These are phyloP conservation scores for Candida smagusa DNA, from an alignment of 1,139 yeast species.

Conservation along the genomic window DNA sequence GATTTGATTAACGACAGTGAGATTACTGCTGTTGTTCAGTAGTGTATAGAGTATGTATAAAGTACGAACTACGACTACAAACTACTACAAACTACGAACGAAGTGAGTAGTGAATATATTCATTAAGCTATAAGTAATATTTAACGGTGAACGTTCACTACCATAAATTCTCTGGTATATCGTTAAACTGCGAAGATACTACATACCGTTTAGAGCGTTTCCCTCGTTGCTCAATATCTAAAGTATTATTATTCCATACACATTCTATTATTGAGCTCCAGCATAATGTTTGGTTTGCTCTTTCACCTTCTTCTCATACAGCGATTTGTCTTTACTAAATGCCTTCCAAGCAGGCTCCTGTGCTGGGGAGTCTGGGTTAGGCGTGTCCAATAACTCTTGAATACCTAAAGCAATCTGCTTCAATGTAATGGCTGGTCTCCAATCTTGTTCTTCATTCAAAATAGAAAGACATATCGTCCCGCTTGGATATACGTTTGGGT, in stretches of 20 bases:
- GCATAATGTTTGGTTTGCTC: constrained; percentile 81
- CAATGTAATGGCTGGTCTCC: constrained; percentile 96
- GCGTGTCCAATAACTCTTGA: constrained; percentile 84
- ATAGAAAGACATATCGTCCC: constrained; percentile 94
- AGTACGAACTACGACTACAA: no score
- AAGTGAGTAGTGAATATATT: no score
- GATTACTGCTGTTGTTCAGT: constrained; percentile 3
- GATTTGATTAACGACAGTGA: constrained; percentile 37
- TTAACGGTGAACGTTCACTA: no score
- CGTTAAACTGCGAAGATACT: no score
- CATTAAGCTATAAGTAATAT: no score
- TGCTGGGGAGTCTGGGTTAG: constrained; percentile 95
- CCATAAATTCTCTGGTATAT: no score
- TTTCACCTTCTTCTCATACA: constrained; percentile 72
- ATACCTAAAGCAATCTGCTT: constrained; percentile 89
- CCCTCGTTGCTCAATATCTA: no score
- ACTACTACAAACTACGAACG: no score
- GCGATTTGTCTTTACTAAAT: constrained; percentile 60
- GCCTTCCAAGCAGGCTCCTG: constrained; percentile 96
- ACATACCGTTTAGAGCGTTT: no score
- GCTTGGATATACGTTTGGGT: constrained; percentile 95
- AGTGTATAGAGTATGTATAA: no score
- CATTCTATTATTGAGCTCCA: constrained; percentile 12
- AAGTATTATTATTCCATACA: no score
- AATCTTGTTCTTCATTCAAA: constrained; percentile 91